Evolutionary conservation across 2,329 filamentous ascomycete genomes (phyloP).

Genomic region (Colletotrichum magnum): DNA sequence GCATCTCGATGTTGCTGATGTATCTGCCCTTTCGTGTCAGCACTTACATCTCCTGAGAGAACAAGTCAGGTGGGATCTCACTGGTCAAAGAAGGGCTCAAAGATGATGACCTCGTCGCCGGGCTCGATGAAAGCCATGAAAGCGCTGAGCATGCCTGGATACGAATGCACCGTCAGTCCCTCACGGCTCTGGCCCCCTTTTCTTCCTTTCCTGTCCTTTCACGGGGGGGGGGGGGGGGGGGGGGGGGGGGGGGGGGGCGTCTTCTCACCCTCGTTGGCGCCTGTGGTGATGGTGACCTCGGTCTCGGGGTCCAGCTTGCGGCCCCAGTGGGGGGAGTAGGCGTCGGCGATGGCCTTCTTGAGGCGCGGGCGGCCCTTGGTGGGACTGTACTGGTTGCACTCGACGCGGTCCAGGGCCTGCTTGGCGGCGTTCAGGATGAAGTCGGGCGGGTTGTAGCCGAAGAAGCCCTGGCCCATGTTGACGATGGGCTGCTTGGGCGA

Average conservation of each 20-base stretch:
- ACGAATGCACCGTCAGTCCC: slow-evolving; percentile 3
- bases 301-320: slow-evolving; percentile 87
- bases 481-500: slow-evolving; percentile 75
- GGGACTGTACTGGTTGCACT: slow-evolving; percentile 98
- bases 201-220: no score
- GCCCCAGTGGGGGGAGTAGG: slow-evolving; percentile 92
- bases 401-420: slow-evolving; percentile 87
- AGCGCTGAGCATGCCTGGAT: slow-evolving; percentile 86
- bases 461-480: slow-evolving; percentile 80
- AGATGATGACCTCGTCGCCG: slow-evolving; percentile 96
- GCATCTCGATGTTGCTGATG: slow-evolving; percentile 99
- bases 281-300: slow-evolving; percentile 95
- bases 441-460: slow-evolving; percentile 92
- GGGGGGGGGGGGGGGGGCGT: no score
- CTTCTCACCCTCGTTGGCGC: slow-evolving; percentile 79
- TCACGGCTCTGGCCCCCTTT: no score
- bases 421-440: slow-evolving; percentile 96
- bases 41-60: not conserved
- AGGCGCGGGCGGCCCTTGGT: slow-evolving; percentile 93
- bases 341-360: slow-evolving; percentile 92
- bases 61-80: slow-evolving; percentile 53
- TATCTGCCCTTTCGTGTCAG: slow-evolving; percentile 66
- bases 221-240: no score
- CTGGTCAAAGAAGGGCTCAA: slow-evolving; percentile 99
- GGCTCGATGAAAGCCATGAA: slow-evolving; percentile 98